Evolutionary conservation across 2,329 filamentous ascomycete species (phyloP).

Genomic region (Waltergamsia citrina): DNA sequence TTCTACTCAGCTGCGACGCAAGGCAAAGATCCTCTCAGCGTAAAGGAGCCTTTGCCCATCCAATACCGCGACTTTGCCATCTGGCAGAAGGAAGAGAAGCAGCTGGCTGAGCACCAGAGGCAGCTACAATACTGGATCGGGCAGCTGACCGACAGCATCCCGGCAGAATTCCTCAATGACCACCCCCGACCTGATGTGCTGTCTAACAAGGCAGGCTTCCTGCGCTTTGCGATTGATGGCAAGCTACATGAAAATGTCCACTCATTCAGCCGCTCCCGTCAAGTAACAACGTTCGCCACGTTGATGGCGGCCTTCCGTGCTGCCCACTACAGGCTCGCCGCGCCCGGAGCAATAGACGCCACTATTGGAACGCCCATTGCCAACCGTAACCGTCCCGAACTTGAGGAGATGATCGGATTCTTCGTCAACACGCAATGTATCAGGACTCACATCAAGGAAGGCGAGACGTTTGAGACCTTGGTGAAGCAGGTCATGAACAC

Average conservation of each 20-base stretch:
- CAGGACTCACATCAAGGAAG: slow-evolving; percentile 3
- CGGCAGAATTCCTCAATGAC: slow-evolving; percentile 21
- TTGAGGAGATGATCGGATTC: slow-evolving; percentile 9
- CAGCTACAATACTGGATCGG: slow-evolving; percentile 14
- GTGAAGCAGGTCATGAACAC: slow-evolving; percentile 9
- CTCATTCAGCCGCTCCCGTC: not conserved
- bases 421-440: slow-evolving; percentile 12
- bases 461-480: slow-evolving; percentile 8
- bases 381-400: slow-evolving; percentile 7
- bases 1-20: slow-evolving; percentile 2
- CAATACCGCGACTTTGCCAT: slow-evolving; percentile 14
- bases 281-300: slow-evolving; percentile 5
- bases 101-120: slow-evolving; percentile 3
- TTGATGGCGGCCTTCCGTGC: slow-evolving; percentile 7
- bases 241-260: slow-evolving; percentile 6
- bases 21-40: slow-evolving; percentile 2
- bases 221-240: slow-evolving; percentile 5
- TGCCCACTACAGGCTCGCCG: slow-evolving; percentile 8
- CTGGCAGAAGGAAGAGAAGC: slow-evolving; percentile 9
- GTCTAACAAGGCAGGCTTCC: not conserved
- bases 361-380: slow-evolving; percentile 7
- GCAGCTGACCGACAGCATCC: slow-evolving; percentile 2
- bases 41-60: slow-evolving; percentile 9
- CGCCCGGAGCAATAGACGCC: slow-evolving; percentile 5
- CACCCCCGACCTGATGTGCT: slow-evolving; percentile 10